Evolutionary conservation across 768 basidiomycete species (phyloP).

Genomic region (Russula lepida): DNA sequence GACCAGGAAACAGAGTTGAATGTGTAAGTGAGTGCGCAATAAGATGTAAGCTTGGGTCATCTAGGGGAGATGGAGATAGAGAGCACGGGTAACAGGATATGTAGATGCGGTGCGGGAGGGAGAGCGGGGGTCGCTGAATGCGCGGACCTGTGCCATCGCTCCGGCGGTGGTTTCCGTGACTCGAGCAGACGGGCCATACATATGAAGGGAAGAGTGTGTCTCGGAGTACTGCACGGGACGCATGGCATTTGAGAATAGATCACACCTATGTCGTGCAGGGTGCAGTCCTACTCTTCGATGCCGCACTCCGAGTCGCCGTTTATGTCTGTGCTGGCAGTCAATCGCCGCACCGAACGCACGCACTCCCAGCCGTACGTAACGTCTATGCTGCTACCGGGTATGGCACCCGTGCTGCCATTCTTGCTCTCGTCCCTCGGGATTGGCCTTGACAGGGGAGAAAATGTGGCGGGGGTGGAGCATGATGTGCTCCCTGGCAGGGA

Average conservation of each 20-base stretch:
- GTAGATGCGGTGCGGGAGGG: neutral
- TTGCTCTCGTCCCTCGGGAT: neutral
- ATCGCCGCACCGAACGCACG: neutral
- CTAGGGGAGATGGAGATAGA: neutral
- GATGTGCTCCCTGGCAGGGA: neutral
- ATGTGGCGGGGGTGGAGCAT: neutral
- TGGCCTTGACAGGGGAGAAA: neutral
- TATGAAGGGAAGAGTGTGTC: neutral
- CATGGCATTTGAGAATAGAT: neutral
- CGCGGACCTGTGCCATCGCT: neutral
- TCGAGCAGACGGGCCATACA: neutral
- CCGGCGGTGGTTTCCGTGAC: neutral
- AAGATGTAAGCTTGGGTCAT: neutral
- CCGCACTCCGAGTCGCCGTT: neutral
- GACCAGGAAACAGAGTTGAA: constrained; percentile 1
- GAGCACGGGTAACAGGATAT: neutral
- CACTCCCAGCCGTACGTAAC: neutral
- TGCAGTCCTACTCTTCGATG: neutral
- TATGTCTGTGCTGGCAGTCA: neutral
- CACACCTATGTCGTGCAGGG: neutral
- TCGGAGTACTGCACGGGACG: neutral
- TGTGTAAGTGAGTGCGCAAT: neutral
- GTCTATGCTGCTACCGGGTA: neutral
- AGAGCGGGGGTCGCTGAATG: neutral
- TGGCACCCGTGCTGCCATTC: neutral